Percentiles rank a stretch among this genome's conserved stretches.
These are phyloP conservation scores for Helianthus annuus DNA, from an alignment of 129 eudicot genomes.

Conservation along the genomic window DNA sequence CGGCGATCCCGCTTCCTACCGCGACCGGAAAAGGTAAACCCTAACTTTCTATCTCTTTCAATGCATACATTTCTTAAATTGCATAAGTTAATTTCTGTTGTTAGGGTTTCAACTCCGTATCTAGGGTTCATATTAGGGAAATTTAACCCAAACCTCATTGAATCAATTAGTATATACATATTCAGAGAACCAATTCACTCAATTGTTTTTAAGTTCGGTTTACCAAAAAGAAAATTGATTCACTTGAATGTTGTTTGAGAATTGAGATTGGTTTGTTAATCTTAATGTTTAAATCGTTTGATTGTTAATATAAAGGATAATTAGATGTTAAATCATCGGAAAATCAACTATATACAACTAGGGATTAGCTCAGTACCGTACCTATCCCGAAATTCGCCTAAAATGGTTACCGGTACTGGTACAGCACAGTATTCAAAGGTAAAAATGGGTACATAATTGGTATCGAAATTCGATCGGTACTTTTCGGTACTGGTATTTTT, in stretches of 20 bases:
- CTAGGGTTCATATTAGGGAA: slow-evolving; percentile 12
- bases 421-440: too few relatives aligned
- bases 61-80: background rate
- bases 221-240: background rate
- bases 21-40: slow-evolving; percentile 81
- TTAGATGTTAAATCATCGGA: too few relatives aligned
- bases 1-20: slow-evolving; percentile 85
- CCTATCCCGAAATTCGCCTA: too few relatives aligned
- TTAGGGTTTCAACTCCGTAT: slow-evolving; percentile 6
- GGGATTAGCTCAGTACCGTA: too few relatives aligned
- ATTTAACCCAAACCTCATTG: background rate
- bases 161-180: too few relatives aligned
- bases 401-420: too few relatives aligned
- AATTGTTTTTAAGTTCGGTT: background rate
- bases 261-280: background rate
- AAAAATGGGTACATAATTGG: too few relatives aligned
- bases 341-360: too few relatives aligned
- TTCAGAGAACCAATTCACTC: too few relatives aligned
- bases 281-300: background rate
- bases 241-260: background rate
- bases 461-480: too few relatives aligned
- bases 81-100: background rate
- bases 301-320: too few relatives aligned
- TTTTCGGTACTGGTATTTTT: too few relatives aligned
- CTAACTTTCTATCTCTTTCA: slow-evolving; percentile 13